phyloP scores from a whole-genome alignment of 768 basidiomycete genomes.

The Trametes coccinea region DNA sequence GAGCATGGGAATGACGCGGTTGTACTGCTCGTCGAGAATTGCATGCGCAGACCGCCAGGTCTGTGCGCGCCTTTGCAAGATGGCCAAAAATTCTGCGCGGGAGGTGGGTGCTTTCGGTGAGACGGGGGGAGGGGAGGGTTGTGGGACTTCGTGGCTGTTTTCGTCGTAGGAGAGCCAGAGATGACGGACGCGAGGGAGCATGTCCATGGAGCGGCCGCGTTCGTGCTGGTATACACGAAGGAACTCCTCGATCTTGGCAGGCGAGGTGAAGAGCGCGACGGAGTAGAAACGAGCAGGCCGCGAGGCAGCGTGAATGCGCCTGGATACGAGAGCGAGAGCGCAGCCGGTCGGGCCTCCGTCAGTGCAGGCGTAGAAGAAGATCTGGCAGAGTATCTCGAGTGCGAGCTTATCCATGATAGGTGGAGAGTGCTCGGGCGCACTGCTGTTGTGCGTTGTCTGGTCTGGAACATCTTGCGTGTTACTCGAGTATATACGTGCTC shows the following conservation, averaged over 20 bases:
- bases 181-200: conserved; percentile 17
- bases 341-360: conserved; percentile 34
- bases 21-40: conserved; percentile 19
- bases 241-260: conserved; percentile 9
- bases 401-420: conserved; percentile 4
- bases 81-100: conserved; percentile 15
- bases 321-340: conserved; percentile 33
- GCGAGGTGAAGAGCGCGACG: conserved; percentile 7
- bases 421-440: not conserved
- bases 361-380: conserved; percentile 32
- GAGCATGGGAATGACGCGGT: conserved; percentile 18
- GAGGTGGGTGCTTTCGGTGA: not conserved
- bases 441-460: not conserved
- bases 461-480: no score
- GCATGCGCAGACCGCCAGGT: conserved; percentile 11
- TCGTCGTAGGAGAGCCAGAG: conserved; percentile 20
- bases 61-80: conserved; percentile 11
- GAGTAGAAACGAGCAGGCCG: conserved; percentile 23
- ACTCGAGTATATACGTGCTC: no score
- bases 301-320: conserved; percentile 29
- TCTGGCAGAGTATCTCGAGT: conserved; percentile 28
- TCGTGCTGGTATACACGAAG: conserved; percentile 2
- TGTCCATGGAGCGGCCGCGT: conserved; percentile 1
- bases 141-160: not conserved
- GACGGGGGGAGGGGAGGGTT: not conserved